These are phyloP conservation scores for Kwoniella mangroviensis DNA, from an alignment of 768 basidiomycete genomes.

Conservation along the genomic window DNA sequence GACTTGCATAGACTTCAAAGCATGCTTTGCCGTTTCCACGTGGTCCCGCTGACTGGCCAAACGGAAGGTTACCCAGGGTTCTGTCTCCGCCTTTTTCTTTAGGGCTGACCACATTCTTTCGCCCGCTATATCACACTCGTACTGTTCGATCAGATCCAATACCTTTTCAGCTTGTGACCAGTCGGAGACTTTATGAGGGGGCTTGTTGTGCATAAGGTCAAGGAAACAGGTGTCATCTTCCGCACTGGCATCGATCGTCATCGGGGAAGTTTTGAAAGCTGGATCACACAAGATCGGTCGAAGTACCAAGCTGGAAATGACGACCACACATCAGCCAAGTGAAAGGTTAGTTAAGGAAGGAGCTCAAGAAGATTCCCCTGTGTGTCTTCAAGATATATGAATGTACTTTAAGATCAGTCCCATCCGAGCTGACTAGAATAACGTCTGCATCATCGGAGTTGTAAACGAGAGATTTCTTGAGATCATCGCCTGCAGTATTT, in stretches of 20 bases:
- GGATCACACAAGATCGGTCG: slow-evolving; percentile 8
- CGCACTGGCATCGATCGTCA: slow-evolving; percentile 1
- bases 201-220: background rate
- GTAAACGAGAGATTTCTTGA: background rate
- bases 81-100: no score
- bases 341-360: background rate
- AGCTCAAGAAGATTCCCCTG: no score
- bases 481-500: background rate
- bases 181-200: background rate
- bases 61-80: background rate
- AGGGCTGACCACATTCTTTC: background rate
- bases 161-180: background rate
- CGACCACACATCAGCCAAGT: no score
- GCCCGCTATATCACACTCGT: background rate
- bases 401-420: slow-evolving; percentile 12
- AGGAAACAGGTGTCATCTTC: slow-evolving; percentile 4
- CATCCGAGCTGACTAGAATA: slow-evolving; percentile 7
- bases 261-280: background rate
- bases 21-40: background rate
- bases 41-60: background rate
- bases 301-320: slow-evolving; percentile 9
- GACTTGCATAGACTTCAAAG: background rate
- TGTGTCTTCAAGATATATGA: slow-evolving; percentile 13
- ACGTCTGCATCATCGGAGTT: slow-evolving; percentile 13
- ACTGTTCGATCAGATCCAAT: background rate